Base-by-base conservation (phyloP, 2,329 filamentous ascomycete species). In the Sporothrix luriei region DNA sequence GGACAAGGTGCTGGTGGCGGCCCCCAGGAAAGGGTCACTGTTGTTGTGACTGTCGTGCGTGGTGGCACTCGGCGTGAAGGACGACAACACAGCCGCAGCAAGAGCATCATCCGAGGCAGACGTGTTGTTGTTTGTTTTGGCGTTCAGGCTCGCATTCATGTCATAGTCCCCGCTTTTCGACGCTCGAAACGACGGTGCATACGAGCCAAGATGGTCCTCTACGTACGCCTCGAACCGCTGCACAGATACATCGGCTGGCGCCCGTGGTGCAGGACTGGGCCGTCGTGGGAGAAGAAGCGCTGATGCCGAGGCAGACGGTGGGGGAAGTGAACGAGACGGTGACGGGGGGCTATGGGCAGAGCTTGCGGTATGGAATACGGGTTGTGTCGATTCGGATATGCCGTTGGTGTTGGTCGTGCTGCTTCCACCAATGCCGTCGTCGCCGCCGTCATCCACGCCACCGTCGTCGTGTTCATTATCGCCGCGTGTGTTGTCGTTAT, bases 181-280 rank as follows among this genome's bases (percentile, higher is more conserved):
- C 7, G 38, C 40, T n/a, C 54, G 66, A 55, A 72, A 73, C 13
- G 68, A 67, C 10, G 72, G 72, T 7, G 72, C 71, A 21, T 68
- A 70, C 1, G 66, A 9, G 2, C 72, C 72, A 21, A 73, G 49
- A 21, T 40, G 71, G 51, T 73, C 72, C 16, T 70, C 49, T 10
- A 73, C 68, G 40, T 70, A 71, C 9, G 71, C 59, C 46, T 72
- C 71, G 57, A 73, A 73, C 6, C 72, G 69, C 11, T 72, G 65
- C 6, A 72, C 38, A 6, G 68, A 61, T 26, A 67, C 40, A 13
- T 64, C 65, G 3, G 61, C 38, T 29, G 26, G 55, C 14, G 54
- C 54, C 16, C 55, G 61, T 49, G 69, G 61, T 3, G 66, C 66
- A 2, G 66, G 54, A 21, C 66, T 61, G 5, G 66, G 54, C 40